Evolutionary conservation across 352 stramenopile genomes (phyloP).

Genomic region (Aphanomyces euteiches): DNA sequence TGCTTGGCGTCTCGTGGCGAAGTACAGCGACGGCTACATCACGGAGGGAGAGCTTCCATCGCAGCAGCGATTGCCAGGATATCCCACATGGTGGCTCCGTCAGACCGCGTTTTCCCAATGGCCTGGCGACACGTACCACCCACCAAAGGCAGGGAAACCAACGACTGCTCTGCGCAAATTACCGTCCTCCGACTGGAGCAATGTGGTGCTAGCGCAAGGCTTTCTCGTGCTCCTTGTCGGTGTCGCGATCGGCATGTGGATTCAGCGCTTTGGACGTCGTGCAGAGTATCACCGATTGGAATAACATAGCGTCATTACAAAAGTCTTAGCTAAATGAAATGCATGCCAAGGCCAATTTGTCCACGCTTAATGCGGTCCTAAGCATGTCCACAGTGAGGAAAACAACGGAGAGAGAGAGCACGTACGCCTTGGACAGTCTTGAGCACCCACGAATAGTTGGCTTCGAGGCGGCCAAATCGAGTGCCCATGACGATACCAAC

Average conservation of each 20-base stretch:
- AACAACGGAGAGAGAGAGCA: conserved; percentile 20
- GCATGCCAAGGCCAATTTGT: conserved; percentile 79
- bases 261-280: neutral
- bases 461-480: conserved; percentile 81
- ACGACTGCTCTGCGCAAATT: neutral
- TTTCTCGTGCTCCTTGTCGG: neutral
- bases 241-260: neutral
- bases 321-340: conserved; percentile 58
- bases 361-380: conserved; percentile 85
- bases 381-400: neutral
- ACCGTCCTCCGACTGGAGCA: neutral
- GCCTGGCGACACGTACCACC: conserved; percentile 17
- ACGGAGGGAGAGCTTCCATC: neutral
- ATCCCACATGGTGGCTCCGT: conserved; percentile 16
- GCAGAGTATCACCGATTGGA: neutral
- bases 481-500: conserved; percentile 85
- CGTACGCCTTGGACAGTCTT: conserved; percentile 75
- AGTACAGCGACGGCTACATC: conserved; percentile 29
- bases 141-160: neutral
- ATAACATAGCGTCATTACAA: neutral
- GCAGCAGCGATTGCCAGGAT: conserved; percentile 7
- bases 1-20: conserved; percentile 21
- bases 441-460: conserved; percentile 90
- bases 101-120: conserved; percentile 10
- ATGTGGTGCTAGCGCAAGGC: no score